Conservation (phyloP, 2,329 filamentous ascomycete species). For the Uncinocarpus reesii region DNA sequence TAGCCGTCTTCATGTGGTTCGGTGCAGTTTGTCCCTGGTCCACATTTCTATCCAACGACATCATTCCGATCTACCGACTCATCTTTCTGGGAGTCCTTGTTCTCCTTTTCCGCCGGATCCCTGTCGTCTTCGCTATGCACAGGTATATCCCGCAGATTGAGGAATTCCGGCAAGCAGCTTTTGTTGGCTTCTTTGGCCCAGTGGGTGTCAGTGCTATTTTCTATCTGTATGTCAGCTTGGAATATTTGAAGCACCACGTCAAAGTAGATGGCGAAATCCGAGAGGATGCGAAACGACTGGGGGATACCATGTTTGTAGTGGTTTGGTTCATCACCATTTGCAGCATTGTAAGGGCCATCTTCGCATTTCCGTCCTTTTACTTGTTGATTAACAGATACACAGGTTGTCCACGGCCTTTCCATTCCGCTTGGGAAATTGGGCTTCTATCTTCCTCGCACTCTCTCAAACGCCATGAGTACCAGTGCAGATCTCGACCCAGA, state of each 20-base stretch:
- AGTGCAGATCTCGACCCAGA: conserved; percentile 23
- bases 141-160: conserved; percentile 71
- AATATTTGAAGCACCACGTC: conserved; percentile 53
- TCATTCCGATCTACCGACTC: conserved; percentile 65
- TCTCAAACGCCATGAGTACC: conserved; percentile 39
- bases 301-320: conserved; percentile 58
- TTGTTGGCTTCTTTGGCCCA: conserved; percentile 87
- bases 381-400: neutral
- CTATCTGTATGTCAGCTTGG: conserved; percentile 70
- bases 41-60: conserved; percentile 53
- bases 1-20: conserved; percentile 82
- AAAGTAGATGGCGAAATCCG: conserved; percentile 50
- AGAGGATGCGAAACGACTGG: conserved; percentile 54
- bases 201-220: conserved; percentile 86
- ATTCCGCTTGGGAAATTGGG: conserved; percentile 55
- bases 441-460: conserved; percentile 38
- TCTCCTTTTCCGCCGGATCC: conserved; percentile 64
- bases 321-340: conserved; percentile 81
- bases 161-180: conserved; percentile 61
- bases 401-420: conserved; percentile 68
- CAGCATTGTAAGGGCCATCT: conserved; percentile 62
- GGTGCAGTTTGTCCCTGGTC: conserved; percentile 76
- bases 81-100: conserved; percentile 64
- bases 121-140: conserved; percentile 63
- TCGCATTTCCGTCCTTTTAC: neutral